Evolutionary conservation across 768 basidiomycete genomes (phyloP), one percentile per base, ranked within the genome.

Genomic region (Leccinum fibrillosum): DNA sequence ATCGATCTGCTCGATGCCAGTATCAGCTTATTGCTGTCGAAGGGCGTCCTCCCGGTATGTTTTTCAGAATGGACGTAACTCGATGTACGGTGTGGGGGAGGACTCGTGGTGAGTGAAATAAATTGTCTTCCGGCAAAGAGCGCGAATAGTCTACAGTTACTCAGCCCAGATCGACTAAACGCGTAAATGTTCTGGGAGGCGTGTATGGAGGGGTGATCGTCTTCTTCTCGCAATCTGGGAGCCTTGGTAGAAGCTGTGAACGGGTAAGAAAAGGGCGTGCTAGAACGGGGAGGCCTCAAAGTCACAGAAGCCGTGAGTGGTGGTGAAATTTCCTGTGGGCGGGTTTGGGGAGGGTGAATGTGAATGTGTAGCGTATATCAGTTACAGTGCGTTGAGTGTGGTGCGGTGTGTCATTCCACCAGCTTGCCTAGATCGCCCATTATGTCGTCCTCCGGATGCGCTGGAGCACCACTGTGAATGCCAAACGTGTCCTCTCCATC

Each of bases 401-500:
- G 32, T 32, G 32, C 0, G 1, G 32, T 32, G 30, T 32, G 32
- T 32, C 11, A 12, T 32, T 70, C 78, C 17, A 86, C 77, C 23
- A 89, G 89, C 66, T 83, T 85, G 45, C 77, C 76, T 3, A 92
- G 70, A 37, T 77, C 80, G 1, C 90, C 90, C 15, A 94, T 71
- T 42, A 93, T 80, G 72, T 92, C 88, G 61, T 88, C 84, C 17
- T 86, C 85, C 11, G 48, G 2, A 7, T 1, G 25, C 23, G 44
- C 30, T 15, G 39, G 6, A 12, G 1, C n/a, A 15, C 44, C 35
- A 49, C 26, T 51, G 5, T 23, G 53, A 28, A 58, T 53, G 19
- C 56, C 56, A 11, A 61, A 59, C 21, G 54, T 56, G 28, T 53
- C 63, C 44, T 66, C 65, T n/a, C 68, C 75, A 56, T 77, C 78